A percentile compares a stretch with the other conserved stretches of the same genome.
Conservation (phyloP, 2,329 filamentous ascomycete species). For the Ceratocystis alfenasii region DNA sequence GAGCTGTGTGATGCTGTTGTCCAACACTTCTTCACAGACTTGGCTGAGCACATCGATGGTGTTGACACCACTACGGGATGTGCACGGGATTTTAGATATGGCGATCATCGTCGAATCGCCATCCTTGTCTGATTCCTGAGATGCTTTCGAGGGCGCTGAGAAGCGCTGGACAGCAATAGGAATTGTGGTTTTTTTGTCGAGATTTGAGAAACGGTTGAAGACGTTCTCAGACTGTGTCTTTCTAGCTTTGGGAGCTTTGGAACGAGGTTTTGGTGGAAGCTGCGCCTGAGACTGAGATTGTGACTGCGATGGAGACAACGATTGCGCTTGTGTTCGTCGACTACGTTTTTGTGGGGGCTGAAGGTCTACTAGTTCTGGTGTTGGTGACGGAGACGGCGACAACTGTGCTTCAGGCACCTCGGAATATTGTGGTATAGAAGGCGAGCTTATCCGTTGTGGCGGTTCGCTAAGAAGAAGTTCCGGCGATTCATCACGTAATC, state of each 20-base stretch:
- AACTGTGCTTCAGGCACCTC: background rate
- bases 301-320: constrained; percentile 12
- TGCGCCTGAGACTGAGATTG: constrained; percentile 13
- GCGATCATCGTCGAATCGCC: constrained; percentile 36
- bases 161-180: constrained; percentile 52
- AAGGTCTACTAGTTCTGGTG: constrained; percentile 24
- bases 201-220: constrained; percentile 10
- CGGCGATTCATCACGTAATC: constrained; percentile 24
- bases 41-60: constrained; percentile 50
- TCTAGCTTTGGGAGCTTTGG: constrained; percentile 23
- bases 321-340: constrained; percentile 22
- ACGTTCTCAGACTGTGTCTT: constrained; percentile 14
- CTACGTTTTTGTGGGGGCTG: constrained; percentile 22
- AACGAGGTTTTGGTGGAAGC: background rate
- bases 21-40: constrained; percentile 49
- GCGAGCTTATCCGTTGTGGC: background rate
- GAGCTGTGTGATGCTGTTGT: constrained; percentile 38
- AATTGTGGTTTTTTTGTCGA: constrained; percentile 29
- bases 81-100: constrained; percentile 41
- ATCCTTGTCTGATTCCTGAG: constrained; percentile 30
- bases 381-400: constrained; percentile 8
- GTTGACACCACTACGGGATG: constrained; percentile 45
- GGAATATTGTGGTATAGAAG: background rate
- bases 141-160: constrained; percentile 33
- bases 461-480: constrained; percentile 14